These are phyloP conservation scores for Paraphoma chrysanthemicola DNA, from an alignment of 2,329 filamentous ascomycete species.

Conservation along the genomic window DNA sequence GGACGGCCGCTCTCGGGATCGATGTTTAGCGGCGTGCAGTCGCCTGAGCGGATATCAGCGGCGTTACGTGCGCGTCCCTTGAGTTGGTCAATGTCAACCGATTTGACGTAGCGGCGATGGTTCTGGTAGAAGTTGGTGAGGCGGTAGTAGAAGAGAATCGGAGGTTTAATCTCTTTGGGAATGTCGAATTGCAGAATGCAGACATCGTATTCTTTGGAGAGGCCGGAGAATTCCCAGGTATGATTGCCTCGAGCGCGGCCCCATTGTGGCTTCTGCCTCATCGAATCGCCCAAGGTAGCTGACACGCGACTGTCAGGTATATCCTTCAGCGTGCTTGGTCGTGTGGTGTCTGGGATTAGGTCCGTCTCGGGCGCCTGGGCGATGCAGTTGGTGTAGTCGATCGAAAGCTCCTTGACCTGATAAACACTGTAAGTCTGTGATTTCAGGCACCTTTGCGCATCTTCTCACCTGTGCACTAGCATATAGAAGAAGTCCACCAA, in stretches of 20 bases:
- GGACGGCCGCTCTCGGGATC: conserved; percentile 58
- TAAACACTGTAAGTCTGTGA: conserved; percentile 17
- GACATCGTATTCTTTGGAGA: conserved; percentile 48
- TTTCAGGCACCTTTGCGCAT: conserved; percentile 16
- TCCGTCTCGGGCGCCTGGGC: conserved; percentile 58
- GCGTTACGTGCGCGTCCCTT: conserved; percentile 72
- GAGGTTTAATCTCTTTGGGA: conserved; percentile 78
- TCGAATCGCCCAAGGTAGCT: conserved; percentile 72
- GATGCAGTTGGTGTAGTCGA: conserved; percentile 87
- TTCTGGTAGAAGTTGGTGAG: conserved; percentile 99
- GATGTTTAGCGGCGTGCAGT: conserved; percentile 74
- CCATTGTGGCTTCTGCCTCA: conserved; percentile 43
- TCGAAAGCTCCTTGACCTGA: conserved; percentile 85
- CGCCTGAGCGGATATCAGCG: conserved; percentile 68
- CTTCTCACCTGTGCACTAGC: conserved; percentile 77
- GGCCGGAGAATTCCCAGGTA: conserved; percentile 30
- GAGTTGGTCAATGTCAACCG: conserved; percentile 82
- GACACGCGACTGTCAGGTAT: conserved; percentile 67
- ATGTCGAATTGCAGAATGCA: conserved; percentile 83
- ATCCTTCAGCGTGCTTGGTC: conserved; percentile 44
- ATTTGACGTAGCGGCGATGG: conserved; percentile 93
- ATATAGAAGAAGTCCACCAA: conserved; percentile 85
- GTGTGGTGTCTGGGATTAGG: conserved; percentile 18
- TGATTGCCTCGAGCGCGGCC: conserved; percentile 46
- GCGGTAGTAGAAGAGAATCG: conserved; percentile 92